Percentiles rank a stretch among this genome's conserved stretches.
phyloP scores from a whole-genome alignment of 2,329 filamentous ascomycete genomes.

The Diatrype stigma region DNA sequence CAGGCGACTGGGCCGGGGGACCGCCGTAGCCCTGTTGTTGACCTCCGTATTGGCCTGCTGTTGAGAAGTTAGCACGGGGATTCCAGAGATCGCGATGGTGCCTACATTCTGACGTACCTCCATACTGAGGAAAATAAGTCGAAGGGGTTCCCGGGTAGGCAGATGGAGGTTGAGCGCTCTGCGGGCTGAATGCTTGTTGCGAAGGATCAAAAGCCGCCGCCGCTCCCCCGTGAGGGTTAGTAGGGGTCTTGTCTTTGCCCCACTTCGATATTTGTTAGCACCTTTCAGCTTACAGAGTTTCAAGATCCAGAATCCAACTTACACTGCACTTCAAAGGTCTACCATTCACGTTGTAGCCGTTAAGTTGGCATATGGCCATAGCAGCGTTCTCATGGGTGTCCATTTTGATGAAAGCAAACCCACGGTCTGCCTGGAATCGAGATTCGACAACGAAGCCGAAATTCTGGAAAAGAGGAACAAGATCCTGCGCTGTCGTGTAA shows the following conservation, averaged over 20 bases:
- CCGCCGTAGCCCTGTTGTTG: constrained; percentile 66
- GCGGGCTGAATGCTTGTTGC: constrained; percentile 64
- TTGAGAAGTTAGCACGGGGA: constrained; percentile 34
- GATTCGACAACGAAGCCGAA: constrained; percentile 98
- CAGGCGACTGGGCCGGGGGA: constrained; percentile 58
- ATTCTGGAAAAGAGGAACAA: constrained; percentile 98
- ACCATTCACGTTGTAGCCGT: constrained; percentile 96
- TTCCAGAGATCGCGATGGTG: constrained; percentile 53
- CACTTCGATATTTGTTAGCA: constrained; percentile 58
- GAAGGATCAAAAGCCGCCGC: constrained; percentile 73
- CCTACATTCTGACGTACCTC: constrained; percentile 55
- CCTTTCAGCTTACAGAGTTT: constrained; percentile 9
- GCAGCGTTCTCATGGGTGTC: constrained; percentile 96
- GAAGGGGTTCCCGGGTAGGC: constrained; percentile 75
- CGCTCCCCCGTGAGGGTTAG: constrained; percentile 52
- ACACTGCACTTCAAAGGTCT: constrained; percentile 97
- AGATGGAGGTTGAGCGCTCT: constrained; percentile 65
- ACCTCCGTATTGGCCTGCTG: constrained; percentile 54
- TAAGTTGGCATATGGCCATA: constrained; percentile 97
- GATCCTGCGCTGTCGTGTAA: constrained; percentile 93
- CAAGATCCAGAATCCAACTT: constrained; percentile 43
- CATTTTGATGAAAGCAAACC: constrained; percentile 99
- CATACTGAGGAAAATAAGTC: constrained; percentile 90
- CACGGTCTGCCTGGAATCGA: constrained; percentile 94
- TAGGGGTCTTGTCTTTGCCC: constrained; percentile 97